Conservation (phyloP, 345 rosid genomes). For the Atalantia buxifolia region DNA sequence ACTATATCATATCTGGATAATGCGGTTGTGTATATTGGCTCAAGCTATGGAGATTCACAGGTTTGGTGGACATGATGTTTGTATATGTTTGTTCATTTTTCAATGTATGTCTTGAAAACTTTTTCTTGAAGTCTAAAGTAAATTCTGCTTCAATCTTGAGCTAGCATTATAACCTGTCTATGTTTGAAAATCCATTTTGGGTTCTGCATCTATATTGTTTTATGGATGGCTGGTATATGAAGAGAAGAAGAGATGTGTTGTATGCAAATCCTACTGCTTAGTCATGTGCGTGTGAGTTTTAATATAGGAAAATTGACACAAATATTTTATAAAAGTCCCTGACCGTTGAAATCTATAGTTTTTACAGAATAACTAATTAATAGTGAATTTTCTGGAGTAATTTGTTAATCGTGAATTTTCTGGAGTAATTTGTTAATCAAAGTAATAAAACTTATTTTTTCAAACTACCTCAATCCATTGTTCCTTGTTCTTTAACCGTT, state of each 20-base stretch:
- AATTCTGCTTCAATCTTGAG: not conserved
- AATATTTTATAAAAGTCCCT: not conserved
- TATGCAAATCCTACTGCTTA: not conserved
- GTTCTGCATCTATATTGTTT: not conserved
- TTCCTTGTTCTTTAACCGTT: not conserved
- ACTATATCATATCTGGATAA: constrained; percentile 90
- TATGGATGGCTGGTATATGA: not conserved
- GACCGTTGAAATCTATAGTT: not conserved
- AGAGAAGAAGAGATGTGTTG: not conserved
- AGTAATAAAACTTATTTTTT: too few species aligned
- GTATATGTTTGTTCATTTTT: not conserved
- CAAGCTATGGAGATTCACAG: constrained; percentile 98
- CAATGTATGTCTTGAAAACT: not conserved
- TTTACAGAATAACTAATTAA: not conserved
- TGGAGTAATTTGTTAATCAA: not conserved
- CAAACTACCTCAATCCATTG: not conserved
- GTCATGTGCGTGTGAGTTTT: not conserved
- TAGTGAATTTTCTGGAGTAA: not conserved
- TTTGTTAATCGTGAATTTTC: not conserved
- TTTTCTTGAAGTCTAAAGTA: not conserved
- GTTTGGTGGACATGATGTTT: constrained; percentile 25
- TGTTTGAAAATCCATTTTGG: not conserved
- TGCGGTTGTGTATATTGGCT: constrained; percentile 81
- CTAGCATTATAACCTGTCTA: not conserved
- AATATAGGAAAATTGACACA: not conserved